Evolutionary conservation across 2,329 filamentous ascomycete species (phyloP).

Genomic region (Calonectria fujianensis): DNA sequence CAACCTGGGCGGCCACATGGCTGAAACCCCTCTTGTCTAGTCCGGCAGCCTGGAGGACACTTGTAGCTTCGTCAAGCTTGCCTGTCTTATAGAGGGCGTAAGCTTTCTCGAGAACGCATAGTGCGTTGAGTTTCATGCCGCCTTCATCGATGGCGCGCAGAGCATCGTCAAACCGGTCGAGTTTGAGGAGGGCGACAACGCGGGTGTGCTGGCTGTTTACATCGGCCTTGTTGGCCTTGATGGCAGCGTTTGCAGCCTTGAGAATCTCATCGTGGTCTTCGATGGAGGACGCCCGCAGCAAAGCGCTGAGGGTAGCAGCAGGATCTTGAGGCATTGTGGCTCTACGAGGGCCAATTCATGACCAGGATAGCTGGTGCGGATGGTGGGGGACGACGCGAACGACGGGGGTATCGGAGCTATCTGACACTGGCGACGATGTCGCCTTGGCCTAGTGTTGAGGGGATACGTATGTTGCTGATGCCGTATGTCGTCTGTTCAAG

Average conservation of each 20-base stretch:
- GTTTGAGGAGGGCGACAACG: constrained; percentile 84
- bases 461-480: constrained; percentile 41
- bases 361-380: constrained; percentile 39
- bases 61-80: constrained; percentile 79
- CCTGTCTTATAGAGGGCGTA: constrained; percentile 91
- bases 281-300: constrained; percentile 74
- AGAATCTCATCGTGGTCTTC: constrained; percentile 85
- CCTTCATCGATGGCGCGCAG: constrained; percentile 80
- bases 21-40: constrained; percentile 61
- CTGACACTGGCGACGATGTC: constrained; percentile 21
- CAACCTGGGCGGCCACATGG: constrained; percentile 79
- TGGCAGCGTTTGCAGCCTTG: constrained; percentile 75
- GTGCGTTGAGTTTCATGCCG: constrained; percentile 75
- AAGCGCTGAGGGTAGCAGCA: constrained; percentile 70
- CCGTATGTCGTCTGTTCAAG: constrained; percentile 43
- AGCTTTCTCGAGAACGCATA: constrained; percentile 81
- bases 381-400: neutral
- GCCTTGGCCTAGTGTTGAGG: constrained; percentile 26
- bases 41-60: constrained; percentile 60
- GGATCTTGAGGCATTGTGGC: constrained; percentile 66
- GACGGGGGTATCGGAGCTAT: constrained; percentile 10
- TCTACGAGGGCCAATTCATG: constrained; percentile 53
- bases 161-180: constrained; percentile 88
- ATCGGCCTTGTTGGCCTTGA: constrained; percentile 77
- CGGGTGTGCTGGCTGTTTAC: constrained; percentile 79